phyloP scores from a whole-genome alignment of 1,284 basidiomycete species.

The Pseudozyma hubeiensis region DNA sequence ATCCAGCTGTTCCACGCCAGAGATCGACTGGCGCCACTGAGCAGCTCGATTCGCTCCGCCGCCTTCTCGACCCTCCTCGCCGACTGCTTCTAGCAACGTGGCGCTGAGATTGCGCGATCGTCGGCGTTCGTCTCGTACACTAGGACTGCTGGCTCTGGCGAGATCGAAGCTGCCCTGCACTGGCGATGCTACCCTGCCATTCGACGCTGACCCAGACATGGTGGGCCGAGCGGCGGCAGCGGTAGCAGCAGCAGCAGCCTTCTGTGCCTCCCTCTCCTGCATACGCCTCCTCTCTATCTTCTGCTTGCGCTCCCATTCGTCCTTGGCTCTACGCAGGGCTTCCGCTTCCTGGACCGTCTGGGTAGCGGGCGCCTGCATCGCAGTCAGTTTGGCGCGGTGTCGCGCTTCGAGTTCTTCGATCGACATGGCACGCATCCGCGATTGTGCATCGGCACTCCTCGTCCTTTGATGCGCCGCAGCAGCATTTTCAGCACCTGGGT shows the following conservation, averaged over 20 bases:
- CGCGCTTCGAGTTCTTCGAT: conserved; percentile 50
- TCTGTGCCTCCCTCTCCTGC: conserved; percentile 40
- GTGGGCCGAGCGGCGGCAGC: conserved; percentile 8
- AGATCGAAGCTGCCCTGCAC: conserved; percentile 11
- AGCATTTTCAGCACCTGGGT: conserved; percentile 25
- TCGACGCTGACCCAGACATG: conserved; percentile 14
- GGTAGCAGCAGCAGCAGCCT: conserved; percentile 25
- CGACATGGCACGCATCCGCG: conserved; percentile 37
- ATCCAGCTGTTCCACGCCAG: conserved; percentile 34
- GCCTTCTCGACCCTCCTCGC: conserved; percentile 22
- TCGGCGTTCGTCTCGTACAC: conserved; percentile 34
- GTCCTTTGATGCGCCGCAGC: conserved; percentile 7
- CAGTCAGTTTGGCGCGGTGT: conserved; percentile 49
- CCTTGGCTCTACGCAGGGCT: conserved; percentile 39
- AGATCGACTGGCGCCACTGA: conserved; percentile 45
- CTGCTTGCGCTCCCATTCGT: conserved; percentile 52
- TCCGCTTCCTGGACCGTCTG: conserved; percentile 47
- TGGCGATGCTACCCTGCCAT: conserved; percentile 23
- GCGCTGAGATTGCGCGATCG: conserved; percentile 40
- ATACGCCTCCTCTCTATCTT: conserved; percentile 38
- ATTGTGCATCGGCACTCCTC: conserved; percentile 13
- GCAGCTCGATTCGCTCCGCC: conserved; percentile 25
- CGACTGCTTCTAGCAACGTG: conserved; percentile 40
- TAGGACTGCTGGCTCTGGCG: conserved; percentile 1
- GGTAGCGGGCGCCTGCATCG: conserved; percentile 45